Evolutionary conservation across 305 asterid genomes (phyloP).

Genomic region (Nicotiana rustica): DNA sequence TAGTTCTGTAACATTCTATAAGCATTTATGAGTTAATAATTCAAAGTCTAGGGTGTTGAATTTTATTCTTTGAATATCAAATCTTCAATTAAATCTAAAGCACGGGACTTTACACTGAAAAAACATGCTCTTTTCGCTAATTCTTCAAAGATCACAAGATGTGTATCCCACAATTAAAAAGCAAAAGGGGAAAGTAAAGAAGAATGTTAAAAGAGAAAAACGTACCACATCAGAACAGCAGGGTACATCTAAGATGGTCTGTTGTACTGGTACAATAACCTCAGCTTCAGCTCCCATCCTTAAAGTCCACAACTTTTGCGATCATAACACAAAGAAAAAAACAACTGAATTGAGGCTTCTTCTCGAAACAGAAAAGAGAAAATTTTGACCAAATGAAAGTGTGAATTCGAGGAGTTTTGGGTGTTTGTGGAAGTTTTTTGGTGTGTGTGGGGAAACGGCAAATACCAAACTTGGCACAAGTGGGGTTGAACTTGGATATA

Average conservation of each 20-base stretch:
- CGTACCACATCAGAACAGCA: slow-evolving; percentile 48
- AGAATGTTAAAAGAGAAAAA: neutral
- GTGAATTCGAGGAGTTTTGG: neutral
- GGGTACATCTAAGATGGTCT: slow-evolving; percentile 66
- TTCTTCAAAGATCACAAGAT: neutral
- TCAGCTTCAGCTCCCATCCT: slow-evolving; percentile 70
- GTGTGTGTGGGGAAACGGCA: neutral
- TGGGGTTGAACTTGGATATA: neutral
- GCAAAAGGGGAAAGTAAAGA: neutral
- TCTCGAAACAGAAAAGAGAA: neutral
- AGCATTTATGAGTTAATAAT: slow-evolving; percentile 16
- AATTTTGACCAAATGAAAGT: neutral
- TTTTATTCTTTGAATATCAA: neutral
- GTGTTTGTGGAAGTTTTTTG: neutral
- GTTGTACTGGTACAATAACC: slow-evolving; percentile 48
- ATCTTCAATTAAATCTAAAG: neutral
- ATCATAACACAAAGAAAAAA: neutral
- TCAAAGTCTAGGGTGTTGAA: neutral
- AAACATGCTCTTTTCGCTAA: no score
- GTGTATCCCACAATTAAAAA: neutral
- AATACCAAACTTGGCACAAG: neutral
- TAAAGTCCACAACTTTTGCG: neutral
- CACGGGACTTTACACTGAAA: neutral
- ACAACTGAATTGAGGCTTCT: neutral
- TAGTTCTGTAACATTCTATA: neutral